These are phyloP conservation scores for Phaeosphaeria sp. DNA, from an alignment of 2,329 filamentous ascomycete species.

Conservation along the genomic window DNA sequence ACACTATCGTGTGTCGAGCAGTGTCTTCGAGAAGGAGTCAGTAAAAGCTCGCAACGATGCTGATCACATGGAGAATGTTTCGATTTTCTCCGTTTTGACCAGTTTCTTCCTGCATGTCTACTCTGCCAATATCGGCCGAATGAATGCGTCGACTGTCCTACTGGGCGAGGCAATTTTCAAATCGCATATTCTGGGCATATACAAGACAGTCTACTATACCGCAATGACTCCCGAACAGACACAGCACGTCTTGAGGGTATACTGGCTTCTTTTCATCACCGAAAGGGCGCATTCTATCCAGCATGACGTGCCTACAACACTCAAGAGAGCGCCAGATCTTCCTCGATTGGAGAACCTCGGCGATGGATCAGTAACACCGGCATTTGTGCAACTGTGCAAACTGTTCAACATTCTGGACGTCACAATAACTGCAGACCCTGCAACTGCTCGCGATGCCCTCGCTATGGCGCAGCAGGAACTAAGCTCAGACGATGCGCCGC, in stretches of 20 bases:
- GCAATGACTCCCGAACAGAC: conserved; percentile 30
- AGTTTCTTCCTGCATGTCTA: conserved; percentile 46
- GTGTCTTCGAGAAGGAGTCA: conserved; percentile 38
- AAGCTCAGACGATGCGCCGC: conserved; percentile 34
- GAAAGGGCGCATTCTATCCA: conserved; percentile 46
- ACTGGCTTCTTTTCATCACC: conserved; percentile 46
- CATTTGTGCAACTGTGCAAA: conserved; percentile 43
- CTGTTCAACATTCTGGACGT: conserved; percentile 44
- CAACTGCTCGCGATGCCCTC: conserved; percentile 36
- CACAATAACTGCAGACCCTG: conserved; percentile 42
- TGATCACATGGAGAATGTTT: conserved; percentile 41
- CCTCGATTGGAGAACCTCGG: conserved; percentile 36
- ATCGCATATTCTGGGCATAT: conserved; percentile 41
- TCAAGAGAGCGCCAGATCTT: conserved; percentile 39
- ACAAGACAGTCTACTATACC: conserved; percentile 35
- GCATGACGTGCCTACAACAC: conserved; percentile 41
- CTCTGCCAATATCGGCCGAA: conserved; percentile 43
- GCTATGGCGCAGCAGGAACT: conserved; percentile 42
- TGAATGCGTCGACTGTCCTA: conserved; percentile 40
- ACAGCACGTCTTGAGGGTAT: conserved; percentile 40
- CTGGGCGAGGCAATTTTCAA: conserved; percentile 44
- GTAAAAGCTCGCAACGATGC: conserved; percentile 33
- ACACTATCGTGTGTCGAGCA: conserved; percentile 40
- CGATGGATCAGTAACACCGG: conserved; percentile 40
- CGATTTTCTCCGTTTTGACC: conserved; percentile 36